Evolutionary conservation across 441 rosid species (phyloP).

Genomic region (Geranium incanum): DNA sequence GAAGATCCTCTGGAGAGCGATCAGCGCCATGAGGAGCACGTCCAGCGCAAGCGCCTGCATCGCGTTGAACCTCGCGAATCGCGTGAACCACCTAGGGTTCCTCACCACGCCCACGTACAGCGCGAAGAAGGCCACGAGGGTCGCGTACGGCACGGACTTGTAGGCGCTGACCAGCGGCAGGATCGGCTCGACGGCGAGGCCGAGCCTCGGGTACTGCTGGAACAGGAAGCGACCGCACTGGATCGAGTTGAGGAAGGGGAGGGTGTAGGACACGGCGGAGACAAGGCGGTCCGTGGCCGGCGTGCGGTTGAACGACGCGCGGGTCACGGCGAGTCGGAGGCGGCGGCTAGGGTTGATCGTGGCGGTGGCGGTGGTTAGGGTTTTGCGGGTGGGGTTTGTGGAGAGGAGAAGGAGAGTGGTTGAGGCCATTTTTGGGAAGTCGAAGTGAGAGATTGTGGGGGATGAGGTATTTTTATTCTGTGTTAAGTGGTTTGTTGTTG

Average conservation of each 20-base stretch:
- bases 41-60: too few species aligned
- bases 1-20: too few species aligned
- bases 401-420: constrained; percentile 27
- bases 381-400: constrained; percentile 16
- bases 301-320: constrained; percentile 49
- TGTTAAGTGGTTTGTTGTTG: too few species aligned
- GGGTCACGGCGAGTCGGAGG: constrained; percentile 14
- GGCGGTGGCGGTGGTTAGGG: constrained; percentile 15
- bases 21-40: too few species aligned
- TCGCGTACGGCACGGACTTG: constrained; percentile 60
- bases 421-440: constrained; percentile 28
- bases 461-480: too few species aligned
- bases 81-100: constrained; percentile 21
- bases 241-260: constrained; percentile 58
- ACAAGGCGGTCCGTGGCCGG: constrained; percentile 67
- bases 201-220: constrained; percentile 46
- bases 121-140: constrained; percentile 75
- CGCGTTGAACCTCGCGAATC: too few species aligned
- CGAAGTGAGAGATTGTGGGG: background rate
- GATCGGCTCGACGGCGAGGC: constrained; percentile 50
- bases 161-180: constrained; percentile 60
- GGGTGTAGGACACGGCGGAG: constrained; percentile 59
- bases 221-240: constrained; percentile 77
- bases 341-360: constrained; percentile 7
- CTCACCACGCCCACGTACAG: constrained; percentile 61